Conservation (phyloP, 2,329 filamentous ascomycete species). For the Botrytis squamosa region DNA sequence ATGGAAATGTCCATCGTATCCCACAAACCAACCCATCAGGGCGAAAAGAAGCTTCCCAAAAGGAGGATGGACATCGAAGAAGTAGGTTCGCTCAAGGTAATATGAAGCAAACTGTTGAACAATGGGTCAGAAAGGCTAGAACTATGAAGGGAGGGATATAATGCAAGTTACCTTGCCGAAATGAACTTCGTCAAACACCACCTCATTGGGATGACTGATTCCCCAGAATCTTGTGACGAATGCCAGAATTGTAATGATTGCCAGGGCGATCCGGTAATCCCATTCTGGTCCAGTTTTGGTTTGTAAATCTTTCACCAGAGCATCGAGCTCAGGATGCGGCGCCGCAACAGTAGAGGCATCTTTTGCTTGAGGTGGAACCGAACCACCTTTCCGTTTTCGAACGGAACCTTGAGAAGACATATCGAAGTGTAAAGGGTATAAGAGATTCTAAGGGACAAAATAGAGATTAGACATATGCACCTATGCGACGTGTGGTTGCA, state of each 20-base stretch:
- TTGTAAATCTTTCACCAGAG: conserved; percentile 46
- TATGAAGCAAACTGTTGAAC: conserved; percentile 64
- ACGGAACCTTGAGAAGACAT: conserved; percentile 39
- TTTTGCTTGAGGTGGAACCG: conserved; percentile 51
- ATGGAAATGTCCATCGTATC: conserved; percentile 94
- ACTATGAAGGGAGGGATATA: neutral
- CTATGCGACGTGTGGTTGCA: conserved; percentile 1
- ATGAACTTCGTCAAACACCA: conserved; percentile 98
- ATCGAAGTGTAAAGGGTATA: conserved; percentile 24
- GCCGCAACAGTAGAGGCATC: conserved; percentile 39
- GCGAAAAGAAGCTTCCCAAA: conserved; percentile 98
- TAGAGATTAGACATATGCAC: conserved; percentile 30
- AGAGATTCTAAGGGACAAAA: conserved; percentile 19
- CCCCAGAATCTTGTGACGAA: conserved; percentile 95
- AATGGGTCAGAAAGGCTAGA: conserved; percentile 21
- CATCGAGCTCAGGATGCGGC: conserved; percentile 49
- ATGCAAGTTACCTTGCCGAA: conserved; percentile 81
- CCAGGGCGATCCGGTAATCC: conserved; percentile 79
- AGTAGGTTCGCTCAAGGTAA: conserved; percentile 96
- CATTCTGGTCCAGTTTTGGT: conserved; percentile 58
- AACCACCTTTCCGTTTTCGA: conserved; percentile 45
- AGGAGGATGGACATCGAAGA: conserved; percentile 98
- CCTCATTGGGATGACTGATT: conserved; percentile 91
- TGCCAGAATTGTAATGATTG: conserved; percentile 75
- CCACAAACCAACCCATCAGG: conserved; percentile 94